Conservation (phyloP, 2,329 filamentous ascomycete species). For the Aureobasidium sp. region DNA sequence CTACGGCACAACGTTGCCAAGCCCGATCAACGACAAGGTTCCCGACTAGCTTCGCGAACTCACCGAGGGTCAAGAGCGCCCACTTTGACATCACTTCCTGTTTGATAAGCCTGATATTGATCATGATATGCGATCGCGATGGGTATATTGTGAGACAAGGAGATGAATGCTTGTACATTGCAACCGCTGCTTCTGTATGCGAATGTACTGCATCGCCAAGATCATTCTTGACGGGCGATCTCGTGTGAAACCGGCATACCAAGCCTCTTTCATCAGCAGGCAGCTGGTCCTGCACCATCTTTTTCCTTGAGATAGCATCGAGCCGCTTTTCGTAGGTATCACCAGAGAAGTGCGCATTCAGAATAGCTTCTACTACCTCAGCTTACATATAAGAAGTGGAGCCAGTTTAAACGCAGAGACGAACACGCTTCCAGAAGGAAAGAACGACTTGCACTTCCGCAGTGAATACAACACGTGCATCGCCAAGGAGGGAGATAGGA, state of each 20-base stretch:
- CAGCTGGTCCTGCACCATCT: slow-evolving; percentile 21
- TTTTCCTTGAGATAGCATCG: background rate
- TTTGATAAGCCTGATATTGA: background rate
- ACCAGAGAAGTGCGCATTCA: background rate
- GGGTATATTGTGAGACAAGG: background rate
- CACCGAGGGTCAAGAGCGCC: background rate
- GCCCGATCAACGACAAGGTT: background rate
- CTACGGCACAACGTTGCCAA: background rate
- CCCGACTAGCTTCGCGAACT: background rate
- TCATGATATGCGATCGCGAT: background rate
- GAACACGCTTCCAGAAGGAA: slow-evolving; percentile 19
- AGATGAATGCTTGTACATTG: background rate
- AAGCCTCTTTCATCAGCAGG: slow-evolving; percentile 17
- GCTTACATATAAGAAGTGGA: background rate
- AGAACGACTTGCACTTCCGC: slow-evolving; percentile 1
- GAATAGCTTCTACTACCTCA: background rate
- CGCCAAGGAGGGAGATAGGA: background rate
- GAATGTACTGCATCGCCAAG: slow-evolving; percentile 17
- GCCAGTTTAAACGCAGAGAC: background rate
- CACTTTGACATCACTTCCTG: background rate
- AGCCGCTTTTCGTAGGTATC: background rate
- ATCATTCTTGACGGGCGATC: slow-evolving; percentile 20
- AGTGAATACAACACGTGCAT: background rate
- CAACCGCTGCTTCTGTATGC: background rate
- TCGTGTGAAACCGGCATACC: slow-evolving; percentile 23